A percentile compares a stretch with the other conserved stretches of the same genome.
Evolutionary conservation across 2,329 filamentous ascomycete genomes (phyloP).

Genomic region (Beauveria scarabaeidicola): DNA sequence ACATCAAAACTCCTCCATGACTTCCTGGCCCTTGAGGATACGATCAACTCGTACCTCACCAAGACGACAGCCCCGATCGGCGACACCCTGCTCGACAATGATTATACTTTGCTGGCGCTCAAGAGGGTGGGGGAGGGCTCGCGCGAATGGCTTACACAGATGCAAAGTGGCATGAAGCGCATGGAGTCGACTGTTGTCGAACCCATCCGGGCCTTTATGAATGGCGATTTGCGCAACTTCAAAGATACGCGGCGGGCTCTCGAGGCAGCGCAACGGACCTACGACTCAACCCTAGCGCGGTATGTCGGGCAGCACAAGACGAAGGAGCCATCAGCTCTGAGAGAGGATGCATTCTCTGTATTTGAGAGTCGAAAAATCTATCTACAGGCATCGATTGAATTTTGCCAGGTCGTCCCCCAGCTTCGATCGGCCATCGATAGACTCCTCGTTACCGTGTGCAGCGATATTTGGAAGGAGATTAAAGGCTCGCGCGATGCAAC

Average conservation of each 20-base stretch:
- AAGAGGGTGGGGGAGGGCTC: slow-evolving; percentile 78
- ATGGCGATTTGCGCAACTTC: slow-evolving; percentile 72
- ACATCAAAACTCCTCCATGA: slow-evolving; percentile 50
- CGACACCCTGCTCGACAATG: slow-evolving; percentile 84
- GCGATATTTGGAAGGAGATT: slow-evolving; percentile 84
- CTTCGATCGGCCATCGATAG: slow-evolving; percentile 77
- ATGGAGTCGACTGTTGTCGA: slow-evolving; percentile 72
- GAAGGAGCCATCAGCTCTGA: slow-evolving; percentile 82
- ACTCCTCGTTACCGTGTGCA: slow-evolving; percentile 74
- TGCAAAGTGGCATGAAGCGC: slow-evolving; percentile 65
- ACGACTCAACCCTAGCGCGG: slow-evolving; percentile 71
- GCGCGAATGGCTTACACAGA: slow-evolving; percentile 76
- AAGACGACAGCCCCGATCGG: slow-evolving; percentile 70
- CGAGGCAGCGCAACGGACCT: slow-evolving; percentile 73
- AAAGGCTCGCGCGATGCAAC: slow-evolving; percentile 60
- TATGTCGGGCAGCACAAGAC: slow-evolving; percentile 83
- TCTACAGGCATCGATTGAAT: slow-evolving; percentile 87
- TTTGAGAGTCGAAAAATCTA: slow-evolving; percentile 90
- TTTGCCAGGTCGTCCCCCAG: slow-evolving; percentile 79
- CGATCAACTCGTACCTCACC: slow-evolving; percentile 67
- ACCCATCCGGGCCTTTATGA: slow-evolving; percentile 70
- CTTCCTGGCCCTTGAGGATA: slow-evolving; percentile 66
- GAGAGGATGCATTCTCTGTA: slow-evolving; percentile 92
- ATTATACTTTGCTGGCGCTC: slow-evolving; percentile 85
- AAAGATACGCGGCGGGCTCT: slow-evolving; percentile 73